Base-by-base conservation (phyloP, 257 asterid species). In the Nicotiana tomentosiformis region DNA sequence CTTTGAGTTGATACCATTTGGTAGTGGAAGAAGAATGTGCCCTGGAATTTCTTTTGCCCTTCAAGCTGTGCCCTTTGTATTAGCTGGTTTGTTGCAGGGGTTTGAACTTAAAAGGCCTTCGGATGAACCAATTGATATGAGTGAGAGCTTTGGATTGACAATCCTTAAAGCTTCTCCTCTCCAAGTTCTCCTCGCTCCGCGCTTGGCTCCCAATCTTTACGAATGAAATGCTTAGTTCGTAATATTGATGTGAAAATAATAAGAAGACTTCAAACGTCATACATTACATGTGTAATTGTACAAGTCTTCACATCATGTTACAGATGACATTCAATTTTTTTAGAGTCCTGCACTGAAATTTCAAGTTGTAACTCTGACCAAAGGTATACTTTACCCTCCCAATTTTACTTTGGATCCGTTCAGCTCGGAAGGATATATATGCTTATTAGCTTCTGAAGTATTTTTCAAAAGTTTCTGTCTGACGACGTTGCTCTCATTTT, bases 1-100 rank as follows among this genome's bases (percentile, higher is more conserved):
- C 37, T 90, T 87, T 77, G 93, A 89, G 66, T 79, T 89, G 82
- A 78, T 92, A 2, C 92, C 96, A 4, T 92, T 92, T 82, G 90
- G 95, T 2, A 88, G 86, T 0, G 95, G 95, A 5, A 84, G 91
- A 56, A 90, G 93, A 82, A 69, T 81, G 49, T 90, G 94, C 37
- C 93, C 93, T 0, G 90, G 88, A 1, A 33, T 83, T 35, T 29
- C 69, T 1, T 65, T 90, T 14, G 89, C 86, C 60, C 81, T 88
- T 7, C 88, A 83, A 7, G 66, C 80, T 30, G 16, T 82, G 1
- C 83, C 84, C 14, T 70, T 90, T 20, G 84, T 79, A n/a, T 83
- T 90, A 23, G 93, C 88, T 0, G 76, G 81, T 46, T 29, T 90
- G 29, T 15, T 91, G n/a, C 93, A 91, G 15, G 87, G 83, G 0